Conservation (phyloP, 2,329 filamentous ascomycete genomes). For the Microdochium bolleyi region DNA sequence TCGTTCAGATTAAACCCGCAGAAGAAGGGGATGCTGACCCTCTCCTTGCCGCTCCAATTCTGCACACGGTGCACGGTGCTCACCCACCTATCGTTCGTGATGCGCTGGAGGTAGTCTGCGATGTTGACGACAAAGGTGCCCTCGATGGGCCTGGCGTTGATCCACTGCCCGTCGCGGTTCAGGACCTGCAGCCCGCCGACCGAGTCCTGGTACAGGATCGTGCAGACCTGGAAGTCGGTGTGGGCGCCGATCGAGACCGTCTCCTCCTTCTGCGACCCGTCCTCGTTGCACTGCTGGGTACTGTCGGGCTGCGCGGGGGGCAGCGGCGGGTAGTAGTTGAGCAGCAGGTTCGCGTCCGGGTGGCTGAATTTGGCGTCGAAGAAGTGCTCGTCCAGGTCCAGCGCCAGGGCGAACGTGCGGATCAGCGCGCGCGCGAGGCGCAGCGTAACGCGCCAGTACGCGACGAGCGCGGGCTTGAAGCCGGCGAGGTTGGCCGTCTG, state of each 20-base stretch:
- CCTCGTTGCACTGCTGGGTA: conserved; percentile 7
- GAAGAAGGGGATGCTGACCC: conserved; percentile 32
- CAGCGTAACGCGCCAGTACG: conserved; percentile 25
- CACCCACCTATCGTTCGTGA: conserved; percentile 32
- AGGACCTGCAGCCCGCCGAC: conserved; percentile 36
- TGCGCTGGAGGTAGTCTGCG: conserved; percentile 31
- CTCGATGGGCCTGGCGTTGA: conserved; percentile 30
- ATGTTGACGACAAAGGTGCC: conserved; percentile 38
- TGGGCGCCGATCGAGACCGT: conserved; percentile 31
- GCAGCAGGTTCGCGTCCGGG: conserved; percentile 23
- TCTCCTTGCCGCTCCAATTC: conserved; percentile 24
- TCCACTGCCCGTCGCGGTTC: conserved; percentile 33
- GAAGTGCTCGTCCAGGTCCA: conserved; percentile 27
- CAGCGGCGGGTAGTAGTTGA: conserved; percentile 32
- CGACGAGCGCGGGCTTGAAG: conserved; percentile 25
- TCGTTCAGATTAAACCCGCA: conserved; percentile 18
- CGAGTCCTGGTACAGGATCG: conserved; percentile 35
- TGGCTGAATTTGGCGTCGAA: conserved; percentile 25
- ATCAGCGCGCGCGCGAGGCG: conserved; percentile 26
- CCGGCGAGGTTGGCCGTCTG: conserved; percentile 17
- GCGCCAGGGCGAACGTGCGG: conserved; percentile 29
- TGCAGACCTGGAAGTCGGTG: conserved; percentile 39
- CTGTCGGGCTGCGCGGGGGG: neutral
- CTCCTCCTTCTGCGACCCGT: conserved; percentile 12
- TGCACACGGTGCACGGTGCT: conserved; percentile 31